These are phyloP conservation scores for Vigna radiata DNA, from an alignment of 306 rosid species.

Conservation along the genomic window DNA sequence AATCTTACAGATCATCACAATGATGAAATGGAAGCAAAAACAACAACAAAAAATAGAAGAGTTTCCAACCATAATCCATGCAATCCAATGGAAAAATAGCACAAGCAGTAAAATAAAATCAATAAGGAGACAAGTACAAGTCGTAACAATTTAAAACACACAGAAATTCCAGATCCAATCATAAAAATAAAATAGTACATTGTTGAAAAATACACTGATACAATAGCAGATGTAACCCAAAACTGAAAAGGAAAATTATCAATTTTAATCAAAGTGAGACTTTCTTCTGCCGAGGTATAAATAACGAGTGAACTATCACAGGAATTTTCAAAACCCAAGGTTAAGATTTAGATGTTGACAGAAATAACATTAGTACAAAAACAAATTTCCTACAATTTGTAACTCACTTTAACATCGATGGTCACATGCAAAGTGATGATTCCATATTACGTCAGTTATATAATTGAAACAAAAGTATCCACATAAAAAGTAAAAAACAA, in stretches of 20 bases:
- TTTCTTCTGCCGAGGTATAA: not conserved
- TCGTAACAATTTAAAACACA: not conserved
- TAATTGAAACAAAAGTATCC: not conserved
- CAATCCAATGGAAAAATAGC: not conserved
- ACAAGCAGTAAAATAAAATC: not conserved
- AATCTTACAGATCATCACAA: not conserved
- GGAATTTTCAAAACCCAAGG: not conserved
- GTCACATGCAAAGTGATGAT: not conserved
- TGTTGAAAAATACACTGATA: not conserved
- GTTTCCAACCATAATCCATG: not conserved
- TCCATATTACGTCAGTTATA: not conserved
- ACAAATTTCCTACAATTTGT: not conserved
- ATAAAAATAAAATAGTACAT: not conserved
- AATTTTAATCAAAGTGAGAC: not conserved
- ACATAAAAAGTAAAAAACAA: not conserved
- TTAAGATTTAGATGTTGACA: not conserved
- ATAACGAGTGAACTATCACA: not conserved
- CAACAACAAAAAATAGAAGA: not conserved
- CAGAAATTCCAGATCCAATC: not conserved
- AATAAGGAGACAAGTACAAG: not conserved
- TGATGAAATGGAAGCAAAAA: not conserved
- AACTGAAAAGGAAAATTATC: not conserved
- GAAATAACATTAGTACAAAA: not conserved
- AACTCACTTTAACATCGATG: not conserved
- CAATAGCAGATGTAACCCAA: not conserved